phyloP scores from a whole-genome alignment of 305 asterid species.

The Fraxinus paxiana region DNA sequence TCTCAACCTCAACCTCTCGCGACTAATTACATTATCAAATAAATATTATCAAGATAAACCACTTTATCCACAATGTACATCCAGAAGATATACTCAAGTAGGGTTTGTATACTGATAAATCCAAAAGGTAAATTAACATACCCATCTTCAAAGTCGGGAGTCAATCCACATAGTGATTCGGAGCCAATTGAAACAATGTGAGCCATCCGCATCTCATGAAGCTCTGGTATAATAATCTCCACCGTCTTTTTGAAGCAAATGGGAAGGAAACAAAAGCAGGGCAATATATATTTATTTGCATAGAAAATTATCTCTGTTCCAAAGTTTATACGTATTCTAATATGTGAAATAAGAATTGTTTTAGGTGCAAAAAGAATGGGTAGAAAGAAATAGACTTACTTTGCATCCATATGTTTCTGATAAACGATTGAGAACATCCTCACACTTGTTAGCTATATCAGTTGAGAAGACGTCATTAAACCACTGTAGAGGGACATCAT shows the following conservation, averaged over 20 bases:
- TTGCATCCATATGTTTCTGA: constrained; percentile 73
- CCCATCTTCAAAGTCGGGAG: constrained; percentile 83
- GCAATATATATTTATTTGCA: constrained; percentile 16
- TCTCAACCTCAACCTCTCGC: too few relatives aligned
- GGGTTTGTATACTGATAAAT: not conserved
- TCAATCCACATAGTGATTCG: constrained; percentile 59
- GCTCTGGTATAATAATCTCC: constrained; percentile 88
- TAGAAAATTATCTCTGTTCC: constrained; percentile 14
- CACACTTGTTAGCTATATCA: constrained; percentile 78
- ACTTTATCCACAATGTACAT: not conserved
- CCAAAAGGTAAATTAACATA: constrained; percentile 33
- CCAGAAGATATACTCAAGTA: constrained; percentile 12
- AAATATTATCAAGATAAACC: not conserved
- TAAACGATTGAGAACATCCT: constrained; percentile 64
- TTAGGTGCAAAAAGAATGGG: not conserved
- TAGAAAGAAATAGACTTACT: constrained; percentile 36
- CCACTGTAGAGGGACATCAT: constrained; percentile 66
- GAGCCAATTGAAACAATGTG: constrained; percentile 85
- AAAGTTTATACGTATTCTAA: constrained; percentile 15
- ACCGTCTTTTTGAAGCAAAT: constrained; percentile 50
- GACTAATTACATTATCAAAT: constrained; percentile 19
- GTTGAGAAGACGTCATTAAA: constrained; percentile 87
- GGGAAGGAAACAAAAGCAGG: constrained; percentile 27
- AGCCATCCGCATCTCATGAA: constrained; percentile 82
- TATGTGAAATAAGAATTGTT: not conserved